Evolutionary conservation across 306 rosid species (phyloP), one percentile per base, ranked within the genome.

Genomic region (Luffa aegyptiaca): DNA sequence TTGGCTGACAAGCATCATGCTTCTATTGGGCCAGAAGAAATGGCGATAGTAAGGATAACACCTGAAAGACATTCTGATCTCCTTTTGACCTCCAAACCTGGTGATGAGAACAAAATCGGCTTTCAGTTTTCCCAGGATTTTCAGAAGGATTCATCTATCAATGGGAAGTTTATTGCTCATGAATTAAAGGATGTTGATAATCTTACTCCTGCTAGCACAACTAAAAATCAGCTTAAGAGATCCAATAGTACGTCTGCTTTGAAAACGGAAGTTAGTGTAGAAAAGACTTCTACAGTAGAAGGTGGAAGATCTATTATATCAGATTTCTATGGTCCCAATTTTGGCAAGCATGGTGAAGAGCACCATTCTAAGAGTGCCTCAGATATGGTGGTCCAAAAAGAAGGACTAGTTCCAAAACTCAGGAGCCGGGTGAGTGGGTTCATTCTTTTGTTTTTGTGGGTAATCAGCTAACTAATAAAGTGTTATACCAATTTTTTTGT

Each of bases 401-500:
- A 90, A 75, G 92, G 84, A 77, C 92, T 88, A 70, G 78, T 82
- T 91, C 93, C 93, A 78, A 93, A 93, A 91, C 94, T 96, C 71
- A 86, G 91, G 82, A 89, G 93, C 85, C 94, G 94, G 96, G 98
- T 96, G 87, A 83, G 98, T 80, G 68, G 77, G 80, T 46, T 68
- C 76, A 81, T 62, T 31, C 35, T 82, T 79, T 76, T 81, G 78
- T 21, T 18, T 80, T 72, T 78, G 76, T 48, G 46, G 64, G 33
- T 66, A 36, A 13, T 55, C 35, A 45, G 41, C 44, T 44, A 12
- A 35, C 14, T 41, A 77, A 51, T 20, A 16, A 14, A 42, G 12
- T n/a, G 46, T 35, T 3, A 8, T 61, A 44, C 85, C 57, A 72
- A 31, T 57, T 81, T 84, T 65, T 52, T 86, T 78, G 21, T 61